Percentiles rank a stretch among this genome's conserved stretches.
These are phyloP conservation scores for Talaromyces sp. DNA, from an alignment of 2,329 filamentous ascomycete genomes.

Conservation along the genomic window DNA sequence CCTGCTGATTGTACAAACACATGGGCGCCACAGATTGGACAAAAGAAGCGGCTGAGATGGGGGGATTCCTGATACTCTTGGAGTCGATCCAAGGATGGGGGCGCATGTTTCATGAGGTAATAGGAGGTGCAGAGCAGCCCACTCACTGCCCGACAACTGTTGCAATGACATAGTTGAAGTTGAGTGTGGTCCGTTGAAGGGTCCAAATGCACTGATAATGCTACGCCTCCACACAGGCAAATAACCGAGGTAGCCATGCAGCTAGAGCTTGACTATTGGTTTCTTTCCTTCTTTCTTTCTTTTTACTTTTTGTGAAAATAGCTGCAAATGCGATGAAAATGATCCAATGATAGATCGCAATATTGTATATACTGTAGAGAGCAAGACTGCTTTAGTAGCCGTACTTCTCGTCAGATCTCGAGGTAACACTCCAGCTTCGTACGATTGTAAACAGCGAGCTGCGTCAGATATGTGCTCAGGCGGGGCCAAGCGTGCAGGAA, in stretches of 20 bases:
- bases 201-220: constrained; percentile 28
- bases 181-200: constrained; percentile 19
- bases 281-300: neutral
- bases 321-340: neutral
- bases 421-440: neutral
- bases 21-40: constrained; percentile 54
- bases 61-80: constrained; percentile 49
- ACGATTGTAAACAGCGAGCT: constrained; percentile 3
- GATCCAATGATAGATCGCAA: neutral
- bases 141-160: constrained; percentile 51
- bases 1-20: constrained; percentile 34
- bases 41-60: constrained; percentile 51
- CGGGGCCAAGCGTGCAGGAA: constrained; percentile 29
- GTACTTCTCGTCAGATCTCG: neutral
- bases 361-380: neutral
- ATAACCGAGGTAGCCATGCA: constrained; percentile 24
- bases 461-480: constrained; percentile 25
- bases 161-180: constrained; percentile 56
- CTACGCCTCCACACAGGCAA: constrained; percentile 34
- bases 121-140: constrained; percentile 53
- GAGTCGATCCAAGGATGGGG: constrained; percentile 39
- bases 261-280: neutral
- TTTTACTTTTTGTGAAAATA: neutral
- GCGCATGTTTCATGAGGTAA: constrained; percentile 41
- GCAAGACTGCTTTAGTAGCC: neutral